A percentile compares a stretch with the other conserved stretches of the same genome.
Evolutionary conservation across 1,284 basidiomycete species (phyloP).

Genomic region (Leccinum fallax): DNA sequence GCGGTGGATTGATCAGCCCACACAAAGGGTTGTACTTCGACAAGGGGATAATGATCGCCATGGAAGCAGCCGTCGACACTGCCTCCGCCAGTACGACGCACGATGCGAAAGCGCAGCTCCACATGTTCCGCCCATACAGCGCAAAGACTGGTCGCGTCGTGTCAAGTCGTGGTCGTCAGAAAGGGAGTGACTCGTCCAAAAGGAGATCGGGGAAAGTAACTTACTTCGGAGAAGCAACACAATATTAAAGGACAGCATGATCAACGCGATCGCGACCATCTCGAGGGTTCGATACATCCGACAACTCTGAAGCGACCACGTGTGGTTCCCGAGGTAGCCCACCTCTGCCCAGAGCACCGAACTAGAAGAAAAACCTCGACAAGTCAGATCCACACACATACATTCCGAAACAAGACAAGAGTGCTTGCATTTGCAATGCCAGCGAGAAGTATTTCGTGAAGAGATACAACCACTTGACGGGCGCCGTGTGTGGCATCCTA

Average conservation of each 20-base stretch:
- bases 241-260: conserved; percentile 24
- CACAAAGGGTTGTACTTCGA: conserved; percentile 18
- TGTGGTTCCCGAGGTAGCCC: conserved; percentile 4
- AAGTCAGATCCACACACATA: conserved; percentile 1
- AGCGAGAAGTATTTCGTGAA: conserved; percentile 21
- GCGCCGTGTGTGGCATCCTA: conserved; percentile 19
- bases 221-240: conserved; percentile 26
- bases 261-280: conserved; percentile 9
- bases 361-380: conserved; percentile 4
- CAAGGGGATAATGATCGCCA: conserved; percentile 8
- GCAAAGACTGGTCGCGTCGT: conserved; percentile 23
- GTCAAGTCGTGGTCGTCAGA: not conserved
- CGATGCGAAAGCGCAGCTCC: conserved; percentile 8
- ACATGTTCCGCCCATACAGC: conserved; percentile 12
- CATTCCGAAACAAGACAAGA: not conserved
- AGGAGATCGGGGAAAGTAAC: not conserved
- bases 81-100: conserved; percentile 15
- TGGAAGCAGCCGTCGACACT: not conserved
- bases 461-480: conserved; percentile 30
- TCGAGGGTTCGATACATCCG: conserved; percentile 17
- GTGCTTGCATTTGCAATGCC: conserved; percentile 16
- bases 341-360: conserved; percentile 12
- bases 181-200: not conserved
- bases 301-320: conserved; percentile 11
- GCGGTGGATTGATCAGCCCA: conserved; percentile 10